Base-by-base conservation (phyloP, 2,329 filamentous ascomycete genomes). In the Pyrenophora teres region DNA sequence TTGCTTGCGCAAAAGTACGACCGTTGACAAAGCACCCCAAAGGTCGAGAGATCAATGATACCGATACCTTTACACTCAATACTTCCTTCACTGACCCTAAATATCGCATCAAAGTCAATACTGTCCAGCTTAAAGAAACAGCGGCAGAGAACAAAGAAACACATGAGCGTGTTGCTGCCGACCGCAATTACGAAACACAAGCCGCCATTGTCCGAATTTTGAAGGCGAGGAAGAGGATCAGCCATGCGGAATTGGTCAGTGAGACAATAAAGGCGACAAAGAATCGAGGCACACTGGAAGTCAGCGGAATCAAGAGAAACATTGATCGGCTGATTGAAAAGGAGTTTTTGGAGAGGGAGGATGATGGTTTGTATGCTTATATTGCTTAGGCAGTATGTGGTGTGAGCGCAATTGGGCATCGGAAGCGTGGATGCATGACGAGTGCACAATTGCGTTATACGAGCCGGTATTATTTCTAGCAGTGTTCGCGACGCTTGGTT, bases 91-190 rank as follows among this genome's bases (percentile, higher is more conserved):
- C 78, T 2, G 88, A 97, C 68, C 82, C 87, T 16, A 96, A 94
- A 74, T 89, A 90, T 74, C 86, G 92, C 50, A 87, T 99, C 77
- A 99, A 99, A 79, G 97, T 99, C 79, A 99, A 97, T 77, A 93
- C 97, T 76, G 94, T 99, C 63, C 94, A 99, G 76, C 83, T 97
- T 43, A 95, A 94, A 76, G 94, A 99, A 77, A 97, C 94, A 0
- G 89, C 89, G 65, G 89, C 93, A 68, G 94, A 99, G 76, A 97
- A 97, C 76, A 89, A 92, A 74, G 90, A 89, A 64, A 97, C 92
- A 1, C 92, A 97, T 74, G 88, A 96, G 74, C 85, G 91, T 37
- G 90, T 99, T 4, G 87, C 87, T 0, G 88, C 89, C 45, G 94
- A 99, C 70, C 81, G 94, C 43, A 91, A 96, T 68, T 96, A 95